Evolutionary conservation across 192 early-diverging fungal species (phyloP).

Genomic region (Backusella parvicylindrica): DNA sequence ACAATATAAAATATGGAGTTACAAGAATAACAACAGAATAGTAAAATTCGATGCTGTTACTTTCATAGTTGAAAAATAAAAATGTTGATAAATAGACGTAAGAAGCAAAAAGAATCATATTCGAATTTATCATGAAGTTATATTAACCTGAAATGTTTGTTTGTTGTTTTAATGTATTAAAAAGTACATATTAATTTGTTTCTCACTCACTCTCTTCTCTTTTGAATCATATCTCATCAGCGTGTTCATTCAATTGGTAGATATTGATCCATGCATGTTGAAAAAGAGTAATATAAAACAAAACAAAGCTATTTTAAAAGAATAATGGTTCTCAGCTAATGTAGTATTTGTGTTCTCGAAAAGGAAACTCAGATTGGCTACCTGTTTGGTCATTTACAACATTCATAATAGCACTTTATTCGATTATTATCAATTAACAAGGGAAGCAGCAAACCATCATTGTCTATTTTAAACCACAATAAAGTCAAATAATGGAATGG

Average conservation of each 20-base stretch:
- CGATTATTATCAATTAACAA: too few species aligned
- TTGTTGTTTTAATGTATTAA: background rate
- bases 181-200: background rate
- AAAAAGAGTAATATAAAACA: background rate
- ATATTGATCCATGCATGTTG: background rate
- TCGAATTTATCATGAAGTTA: background rate
- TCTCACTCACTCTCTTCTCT: background rate
- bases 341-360: background rate
- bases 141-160: background rate
- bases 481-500: too few species aligned
- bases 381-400: background rate
- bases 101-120: background rate
- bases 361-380: too few species aligned
- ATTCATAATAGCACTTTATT: too few species aligned
- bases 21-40: background rate
- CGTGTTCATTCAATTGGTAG: constrained; percentile 3
- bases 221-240: background rate
- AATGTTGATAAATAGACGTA: background rate
- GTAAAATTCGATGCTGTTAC: background rate
- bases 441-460: too few species aligned
- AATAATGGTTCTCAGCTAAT: background rate
- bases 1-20: background rate
- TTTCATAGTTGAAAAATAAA: background rate
- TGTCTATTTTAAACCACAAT: too few species aligned
- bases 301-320: background rate